Base-by-base conservation (phyloP, 257 asterid species). In the Capsicum baccatum region DNA sequence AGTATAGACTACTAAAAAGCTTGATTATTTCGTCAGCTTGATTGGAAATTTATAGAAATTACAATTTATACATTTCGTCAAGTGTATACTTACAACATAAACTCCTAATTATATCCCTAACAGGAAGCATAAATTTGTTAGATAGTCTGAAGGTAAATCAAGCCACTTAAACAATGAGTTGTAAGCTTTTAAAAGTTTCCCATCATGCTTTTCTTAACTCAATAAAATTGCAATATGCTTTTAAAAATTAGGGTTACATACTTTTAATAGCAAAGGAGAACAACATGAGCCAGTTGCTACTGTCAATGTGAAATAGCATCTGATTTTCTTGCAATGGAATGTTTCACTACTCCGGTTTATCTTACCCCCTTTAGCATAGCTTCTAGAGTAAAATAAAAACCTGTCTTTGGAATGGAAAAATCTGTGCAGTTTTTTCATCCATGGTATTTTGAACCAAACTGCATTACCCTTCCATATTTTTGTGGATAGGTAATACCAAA, bases 311-410 rank as follows among this genome's bases (percentile, higher is more conserved):
- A 73, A 47, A 6, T 12, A 48, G 80, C 17, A 48, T 42, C 39
- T 21, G 60, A 12, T 74, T 44, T 74, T 50, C 80, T 50, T 50
- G 44, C 80, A 19, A 74, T 19, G 80, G 35, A 44, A 73, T 73
- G 80, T 9, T 73, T 10, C 59, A 73, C 56, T 48, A 44, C 55
- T 73, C 19, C 44, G 2, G 56, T 74, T 21, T 50, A 21, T 74
- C 47, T 19, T 19, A 50, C 81, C 62, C 59, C 81, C 21, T 74
- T 50, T 50, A 11, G 19, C 42, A 6, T 60, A 21, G 44, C 62
- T 50, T 74, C 21, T 74, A 12, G 60, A 12, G 57, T 50, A 50
- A 50, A 21, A 74, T 74, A 50, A 19, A 63, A 19, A 50, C 60
- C 80, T 3, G 1, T 67, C 58, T 74, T 74, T 74, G n/a, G 50